Percentiles rank a stretch among this genome's conserved stretches.
These are phyloP conservation scores for Teratosphaeria destructans DNA, from an alignment of 2,329 filamentous ascomycete genomes.

Conservation along the genomic window DNA sequence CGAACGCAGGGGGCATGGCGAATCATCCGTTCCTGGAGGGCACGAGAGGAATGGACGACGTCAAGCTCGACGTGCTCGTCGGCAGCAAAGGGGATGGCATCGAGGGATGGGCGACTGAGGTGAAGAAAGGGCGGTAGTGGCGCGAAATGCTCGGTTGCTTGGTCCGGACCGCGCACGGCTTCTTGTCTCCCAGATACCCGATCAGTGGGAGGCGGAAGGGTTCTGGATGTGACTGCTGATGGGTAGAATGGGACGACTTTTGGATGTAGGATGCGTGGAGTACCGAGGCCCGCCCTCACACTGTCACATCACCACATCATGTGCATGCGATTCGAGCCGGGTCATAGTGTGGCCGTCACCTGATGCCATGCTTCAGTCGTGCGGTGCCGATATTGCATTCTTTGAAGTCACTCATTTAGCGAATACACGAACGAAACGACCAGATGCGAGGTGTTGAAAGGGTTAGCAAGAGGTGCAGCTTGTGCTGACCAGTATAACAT, in stretches of 20 bases:
- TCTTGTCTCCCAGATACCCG: background rate
- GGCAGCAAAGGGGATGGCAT: conserved; percentile 84
- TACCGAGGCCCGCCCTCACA: background rate
- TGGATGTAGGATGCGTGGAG: background rate
- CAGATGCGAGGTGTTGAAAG: background rate
- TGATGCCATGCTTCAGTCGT: background rate
- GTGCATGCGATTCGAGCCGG: background rate
- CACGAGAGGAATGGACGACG: conserved; percentile 76
- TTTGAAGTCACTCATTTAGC: conserved; percentile 1
- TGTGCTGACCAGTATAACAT: background rate
- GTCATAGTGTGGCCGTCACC: background rate
- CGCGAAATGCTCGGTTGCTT: background rate
- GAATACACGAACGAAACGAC: background rate
- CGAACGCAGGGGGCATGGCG: conserved; percentile 93
- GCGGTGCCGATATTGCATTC: background rate
- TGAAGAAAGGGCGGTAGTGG: conserved; percentile 61
- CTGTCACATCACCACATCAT: background rate
- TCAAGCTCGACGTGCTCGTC: conserved; percentile 65
- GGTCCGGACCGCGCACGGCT: background rate
- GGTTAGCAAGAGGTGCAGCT: background rate
- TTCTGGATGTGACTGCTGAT: background rate
- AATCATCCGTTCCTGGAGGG: conserved; percentile 73
- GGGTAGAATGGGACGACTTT: background rate
- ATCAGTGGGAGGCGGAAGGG: background rate
- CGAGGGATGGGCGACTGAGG: conserved; percentile 82